Evolutionary conservation across 2,329 filamentous ascomycete genomes (phyloP), one percentile per base, ranked within the genome.

Genomic region (Botryotinia calthae): DNA sequence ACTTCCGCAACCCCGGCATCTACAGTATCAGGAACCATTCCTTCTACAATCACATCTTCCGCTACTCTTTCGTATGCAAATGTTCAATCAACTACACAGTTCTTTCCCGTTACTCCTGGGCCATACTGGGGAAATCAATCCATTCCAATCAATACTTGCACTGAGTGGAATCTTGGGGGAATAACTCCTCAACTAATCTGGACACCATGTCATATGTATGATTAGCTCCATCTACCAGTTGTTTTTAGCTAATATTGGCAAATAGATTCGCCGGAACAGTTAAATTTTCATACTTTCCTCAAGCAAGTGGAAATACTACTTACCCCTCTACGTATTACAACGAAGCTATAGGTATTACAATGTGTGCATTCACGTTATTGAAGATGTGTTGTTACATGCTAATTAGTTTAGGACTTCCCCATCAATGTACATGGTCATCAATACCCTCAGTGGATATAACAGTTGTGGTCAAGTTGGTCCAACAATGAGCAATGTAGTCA

Each of bases 391-490:
- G 8, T 14, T 64, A 42, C 8, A 59, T 22, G 25, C 48, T 70
- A 58, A 61, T 28, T 1, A 34, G 2, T 20, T 71, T 66, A 83
- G 82, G 73, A 82, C 81, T n/a, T 82, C 80, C 1, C 82, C 82
- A 5, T 83, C 82, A 10, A 80, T 83, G 48, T 83, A 83, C 75
- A 78, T 83, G 75, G 70, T 81, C 31, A 79, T 83, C 72, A 79
- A 81, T 28, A 81, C 81, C n/a, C 79, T 81, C 8, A 76, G 72
- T 28, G 82, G 81, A 44, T 78, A 75, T 75, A 83, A 83, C 75
- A 75, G 78, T 9, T 73, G 77, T 16, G 79, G 79, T 62, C 74
- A 76, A 25, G 75, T 75, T 1, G 82, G 81, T 0, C 82, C 82
- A 9, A 77, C 79, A 0, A 81, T 80, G 65, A 76, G 77, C 4